phyloP scores from a whole-genome alignment of 148 eudicot genomes.

The Cornus suecica region DNA sequence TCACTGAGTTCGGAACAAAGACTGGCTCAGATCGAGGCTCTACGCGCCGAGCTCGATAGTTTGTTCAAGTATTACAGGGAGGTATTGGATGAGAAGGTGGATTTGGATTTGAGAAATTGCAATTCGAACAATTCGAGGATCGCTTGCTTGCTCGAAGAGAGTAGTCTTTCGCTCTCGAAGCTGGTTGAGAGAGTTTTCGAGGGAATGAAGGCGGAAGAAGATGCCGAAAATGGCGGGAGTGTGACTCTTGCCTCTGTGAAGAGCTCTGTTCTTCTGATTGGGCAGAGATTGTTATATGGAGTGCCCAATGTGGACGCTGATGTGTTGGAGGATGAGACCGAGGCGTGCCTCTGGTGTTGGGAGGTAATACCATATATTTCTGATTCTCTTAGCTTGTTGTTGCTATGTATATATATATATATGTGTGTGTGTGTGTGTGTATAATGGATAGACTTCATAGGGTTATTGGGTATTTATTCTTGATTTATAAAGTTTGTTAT shows the following conservation, averaged over 20 bases:
- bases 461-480: background rate
- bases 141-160: conserved; percentile 80
- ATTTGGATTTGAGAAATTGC: conserved; percentile 17
- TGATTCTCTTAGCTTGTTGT: background rate
- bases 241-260: conserved; percentile 61
- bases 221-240: conserved; percentile 10
- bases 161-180: conserved; percentile 50
- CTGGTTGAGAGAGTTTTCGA: conserved; percentile 53
- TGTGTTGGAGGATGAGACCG: conserved; percentile 77
- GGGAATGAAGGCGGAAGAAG: conserved; percentile 44
- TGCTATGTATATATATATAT: no score
- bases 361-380: conserved; percentile 48
- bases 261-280: conserved; percentile 57
- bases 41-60: conserved; percentile 46
- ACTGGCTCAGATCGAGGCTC: conserved; percentile 28
- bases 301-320: conserved; percentile 57
- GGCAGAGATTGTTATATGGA: conserved; percentile 74
- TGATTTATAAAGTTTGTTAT: background rate
- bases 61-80: conserved; percentile 52
- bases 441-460: background rate
- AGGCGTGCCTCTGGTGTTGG: conserved; percentile 87
- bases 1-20: conserved; percentile 39
- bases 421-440: no score
- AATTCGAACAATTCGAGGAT: conserved; percentile 36
- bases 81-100: conserved; percentile 25